Evolutionary conservation across 179 eudicot genomes (phyloP), one percentile per base, ranked within the genome.

Genomic region (Pouteria campechiana): DNA sequence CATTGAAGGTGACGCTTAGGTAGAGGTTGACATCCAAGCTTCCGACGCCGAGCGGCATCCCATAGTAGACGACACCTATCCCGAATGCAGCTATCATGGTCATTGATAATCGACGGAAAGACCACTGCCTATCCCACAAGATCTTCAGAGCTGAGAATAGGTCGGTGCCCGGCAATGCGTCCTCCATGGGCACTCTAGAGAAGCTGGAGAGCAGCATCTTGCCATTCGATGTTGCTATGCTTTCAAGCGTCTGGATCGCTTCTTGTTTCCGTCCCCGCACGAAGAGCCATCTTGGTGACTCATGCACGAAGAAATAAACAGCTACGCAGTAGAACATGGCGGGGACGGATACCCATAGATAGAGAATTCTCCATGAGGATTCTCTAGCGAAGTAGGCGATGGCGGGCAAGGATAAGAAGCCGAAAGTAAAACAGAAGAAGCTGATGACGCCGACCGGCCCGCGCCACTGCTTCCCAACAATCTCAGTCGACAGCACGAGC

Each of bases 281-380:
- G 2, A 73, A 68, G 11, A 86, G 81, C 96, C 96, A 82, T 9
- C 85, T 60, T 0, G 93, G 93, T 0, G 96, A 86, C 45, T 86
- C 93, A 8, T 22, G 48, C 3, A 59, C 80, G 1, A 64, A 61
- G 16, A 73, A 54, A 30, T 56, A 44, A 1, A 83, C 40, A 0
- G 53, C 20, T 2, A 61, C 4, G 0, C 72, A 65, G 47, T 78
- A 79, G 4, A 72, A 0, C 0, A 76, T 17, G 0, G 78, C 52
- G 0, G 85, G 94, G 0, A 55, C 18, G 8, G 75, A 74, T 0
- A 80, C 74, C 82, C 77, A 71, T 4, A 71, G 9, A 24, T 76
- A 83, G 11, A 83, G 28, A 2, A 39, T 16, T 13, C 85, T 62
- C 94, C 94, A 83, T 0, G 85, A 74, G 9, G 61, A 43, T 0